These are phyloP conservation scores for Sextonia rubra DNA, from an alignment of 164 flowering plant genomes.

Conservation along the genomic window DNA sequence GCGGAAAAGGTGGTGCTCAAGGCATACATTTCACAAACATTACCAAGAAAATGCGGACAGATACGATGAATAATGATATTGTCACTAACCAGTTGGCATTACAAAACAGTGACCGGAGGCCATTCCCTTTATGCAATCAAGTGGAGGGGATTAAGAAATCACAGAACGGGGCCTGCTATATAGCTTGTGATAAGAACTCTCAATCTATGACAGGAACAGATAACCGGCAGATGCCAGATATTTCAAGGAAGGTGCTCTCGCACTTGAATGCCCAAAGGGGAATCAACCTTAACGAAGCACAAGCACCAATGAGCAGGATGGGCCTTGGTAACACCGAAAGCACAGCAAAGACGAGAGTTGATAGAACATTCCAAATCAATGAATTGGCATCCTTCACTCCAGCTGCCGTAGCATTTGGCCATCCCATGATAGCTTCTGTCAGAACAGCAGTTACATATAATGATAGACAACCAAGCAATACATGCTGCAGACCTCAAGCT, in stretches of 20 bases:
- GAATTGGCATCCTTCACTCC: conserved; percentile 25
- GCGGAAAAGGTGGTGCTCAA: conserved; percentile 2
- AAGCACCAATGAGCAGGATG: conserved; percentile 12
- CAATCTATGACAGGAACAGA: not conserved
- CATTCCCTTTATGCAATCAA: conserved; percentile 6
- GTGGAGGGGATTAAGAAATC: not conserved
- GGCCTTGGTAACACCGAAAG: conserved; percentile 16
- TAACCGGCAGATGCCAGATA: not conserved
- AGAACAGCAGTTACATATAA: conserved; percentile 1
- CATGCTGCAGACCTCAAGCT: conserved; percentile 15
- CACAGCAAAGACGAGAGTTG: conserved; percentile 41
- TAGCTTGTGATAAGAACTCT: not conserved
- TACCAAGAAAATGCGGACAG: conserved; percentile 52
- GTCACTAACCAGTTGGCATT: conserved; percentile 12
- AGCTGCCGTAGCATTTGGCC: conserved; percentile 18
- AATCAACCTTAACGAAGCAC: conserved; percentile 4
- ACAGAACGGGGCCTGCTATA: not conserved
- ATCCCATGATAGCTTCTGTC: conserved; percentile 8
- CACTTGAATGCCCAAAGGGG: conserved; percentile 4
- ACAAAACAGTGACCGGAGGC: conserved; percentile 3
- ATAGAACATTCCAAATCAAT: conserved; percentile 24
- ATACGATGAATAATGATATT: conserved; percentile 20
- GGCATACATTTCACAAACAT: conserved; percentile 34
- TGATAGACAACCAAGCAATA: conserved; percentile 9
- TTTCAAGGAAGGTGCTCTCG: conserved; percentile 3